Evolutionary conservation across 352 stramenopile genomes (phyloP), one percentile per base, ranked within the genome.

Genomic region (Phytophthora tentaculata): DNA sequence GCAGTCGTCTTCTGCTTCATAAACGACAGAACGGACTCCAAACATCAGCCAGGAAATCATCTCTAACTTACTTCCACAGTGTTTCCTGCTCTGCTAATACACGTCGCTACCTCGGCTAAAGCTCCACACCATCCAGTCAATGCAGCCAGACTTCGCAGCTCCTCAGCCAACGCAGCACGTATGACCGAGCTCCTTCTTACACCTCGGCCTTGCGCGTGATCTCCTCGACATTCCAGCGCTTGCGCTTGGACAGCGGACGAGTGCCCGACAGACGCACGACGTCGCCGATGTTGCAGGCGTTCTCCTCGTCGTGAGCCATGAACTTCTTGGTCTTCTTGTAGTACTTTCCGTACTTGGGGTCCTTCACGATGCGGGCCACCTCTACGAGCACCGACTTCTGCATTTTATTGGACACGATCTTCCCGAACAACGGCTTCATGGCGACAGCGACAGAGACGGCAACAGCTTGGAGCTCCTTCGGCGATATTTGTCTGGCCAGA

Each of bases 321-420:
- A 98, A 98, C 74, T 98, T 98, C 73, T 97, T 97, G 57, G 94
- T 98, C 80, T 97, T 98, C 74, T 94, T 96, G 77, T 97, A 90
- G 76, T 97, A 95, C 76, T 98, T 98, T 63, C 91, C 80, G 78
- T 98, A 98, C 79, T 98, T 98, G 52, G 89, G 91, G 76, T 98
- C 88, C 74, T 98, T 97, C 19, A 94, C 80, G 78, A 98, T 98
- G 63, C 95, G 88, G 69, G 96, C 88, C 50, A 98, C 94, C 61
- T 96, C 90, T 20, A 98, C 95, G 64, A 98, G 94, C 72, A 98
- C 92, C 41, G 94, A 98, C 79, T 98, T 98, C 71, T 98, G 86
- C 95, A 98, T 98, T 77, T 98, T 98, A 77, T 98, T 97, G 56
- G 89, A 97, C 61, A 98, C 95, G 56, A 98, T 96, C 71, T 93